Conservation (phyloP, 1,284 basidiomycete genomes). For the Tremellales sp. region DNA sequence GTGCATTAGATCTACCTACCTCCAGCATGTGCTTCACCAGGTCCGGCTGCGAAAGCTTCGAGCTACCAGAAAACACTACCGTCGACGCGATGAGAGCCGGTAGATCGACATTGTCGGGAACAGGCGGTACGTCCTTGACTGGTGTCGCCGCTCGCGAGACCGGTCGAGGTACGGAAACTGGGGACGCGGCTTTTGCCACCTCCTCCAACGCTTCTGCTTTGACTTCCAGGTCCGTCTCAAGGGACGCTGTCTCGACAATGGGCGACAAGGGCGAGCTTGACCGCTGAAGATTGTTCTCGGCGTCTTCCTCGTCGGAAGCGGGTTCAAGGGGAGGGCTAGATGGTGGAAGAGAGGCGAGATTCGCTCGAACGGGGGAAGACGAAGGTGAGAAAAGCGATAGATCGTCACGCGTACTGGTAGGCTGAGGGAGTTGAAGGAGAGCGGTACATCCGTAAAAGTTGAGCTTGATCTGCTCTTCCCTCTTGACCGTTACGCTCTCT, state of each 20-base stretch:
- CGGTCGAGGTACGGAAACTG: too few species aligned
- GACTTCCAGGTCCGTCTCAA: slow-evolving; percentile 1
- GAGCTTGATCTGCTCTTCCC: slow-evolving; percentile 18
- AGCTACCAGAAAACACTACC: slow-evolving; percentile 48
- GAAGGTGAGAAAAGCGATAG: slow-evolving; percentile 10
- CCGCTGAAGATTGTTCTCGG: slow-evolving; percentile 6
- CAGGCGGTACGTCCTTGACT: slow-evolving; percentile 3
- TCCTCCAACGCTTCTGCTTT: slow-evolving; percentile 1
- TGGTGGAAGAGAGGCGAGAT: slow-evolving; percentile 4
- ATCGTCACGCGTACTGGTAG: background rate
- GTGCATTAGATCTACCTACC: slow-evolving; percentile 29
- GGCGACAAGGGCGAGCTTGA: slow-evolving; percentile 14
- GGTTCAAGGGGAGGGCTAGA: slow-evolving; percentile 5
- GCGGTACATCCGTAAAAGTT: slow-evolving; percentile 41
- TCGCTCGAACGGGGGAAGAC: slow-evolving; percentile 12
- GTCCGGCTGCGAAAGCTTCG: slow-evolving; percentile 46
- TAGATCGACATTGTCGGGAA: slow-evolving; percentile 37
- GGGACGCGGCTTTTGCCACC: background rate
- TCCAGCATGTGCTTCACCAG: slow-evolving; percentile 48
- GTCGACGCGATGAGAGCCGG: slow-evolving; percentile 45
- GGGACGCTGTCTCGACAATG: slow-evolving; percentile 1
- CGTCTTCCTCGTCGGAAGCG: slow-evolving; percentile 2
- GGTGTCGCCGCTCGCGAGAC: background rate
- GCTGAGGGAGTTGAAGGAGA: slow-evolving; percentile 8
- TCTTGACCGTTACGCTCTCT: slow-evolving; percentile 15